Evolutionary conservation across 345 rosid species (phyloP).

Genomic region (Euphorbia lathyris): DNA sequence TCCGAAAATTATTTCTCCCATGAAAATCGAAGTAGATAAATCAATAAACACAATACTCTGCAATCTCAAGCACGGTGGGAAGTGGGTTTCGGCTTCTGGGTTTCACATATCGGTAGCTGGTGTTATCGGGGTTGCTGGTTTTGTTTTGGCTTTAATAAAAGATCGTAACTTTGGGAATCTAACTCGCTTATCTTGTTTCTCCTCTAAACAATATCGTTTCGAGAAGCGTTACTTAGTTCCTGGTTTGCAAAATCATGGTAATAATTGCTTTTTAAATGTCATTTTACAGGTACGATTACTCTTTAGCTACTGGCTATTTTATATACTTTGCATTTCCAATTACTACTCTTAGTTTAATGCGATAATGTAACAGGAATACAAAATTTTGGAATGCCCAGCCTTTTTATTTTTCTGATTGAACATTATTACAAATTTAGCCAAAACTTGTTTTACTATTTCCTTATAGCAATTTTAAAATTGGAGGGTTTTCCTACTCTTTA

Average conservation of each 20-base stretch:
- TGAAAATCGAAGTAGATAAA: neutral
- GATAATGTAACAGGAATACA: neutral
- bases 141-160: conserved; percentile 43
- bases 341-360: neutral
- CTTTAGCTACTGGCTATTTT: conserved; percentile 10
- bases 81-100: conserved; percentile 25
- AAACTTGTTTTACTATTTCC: neutral
- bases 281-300: conserved; percentile 61
- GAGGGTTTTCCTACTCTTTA: no score
- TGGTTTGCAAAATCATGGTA: conserved; percentile 78
- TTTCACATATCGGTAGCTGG: conserved; percentile 45
- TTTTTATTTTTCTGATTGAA: neutral
- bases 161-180: conserved; percentile 37
- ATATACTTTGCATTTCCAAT: neutral
- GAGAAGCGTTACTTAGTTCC: conserved; percentile 49
- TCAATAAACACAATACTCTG: neutral
- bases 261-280: conserved; percentile 82
- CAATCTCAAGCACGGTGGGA: neutral
- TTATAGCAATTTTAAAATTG: no score
- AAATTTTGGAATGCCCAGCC: neutral
- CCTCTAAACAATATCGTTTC: conserved; percentile 15
- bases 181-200: conserved; percentile 25
- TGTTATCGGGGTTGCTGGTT: conserved; percentile 51
- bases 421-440: neutral
- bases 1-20: neutral